A percentile compares a stretch with the other conserved stretches of the same genome.
Conservation (phyloP, 805 yeast species). For the Ogataea philodendri region DNA sequence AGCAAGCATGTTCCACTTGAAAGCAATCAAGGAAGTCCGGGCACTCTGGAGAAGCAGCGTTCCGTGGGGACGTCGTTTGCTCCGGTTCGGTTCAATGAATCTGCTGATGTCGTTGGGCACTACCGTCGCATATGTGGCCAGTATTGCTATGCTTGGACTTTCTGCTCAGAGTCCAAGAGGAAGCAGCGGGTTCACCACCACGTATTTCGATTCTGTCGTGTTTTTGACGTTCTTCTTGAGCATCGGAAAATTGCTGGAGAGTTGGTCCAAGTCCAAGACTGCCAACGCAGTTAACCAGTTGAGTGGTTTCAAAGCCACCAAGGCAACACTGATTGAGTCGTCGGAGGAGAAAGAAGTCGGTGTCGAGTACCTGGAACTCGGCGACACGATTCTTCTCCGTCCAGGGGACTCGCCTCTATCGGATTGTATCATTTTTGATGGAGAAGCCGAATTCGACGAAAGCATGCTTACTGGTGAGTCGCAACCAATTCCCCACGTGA, state of each 20-base stretch:
- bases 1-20: slow-evolving; percentile 68
- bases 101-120: slow-evolving; percentile 72
- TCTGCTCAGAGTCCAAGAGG: slow-evolving; percentile 36
- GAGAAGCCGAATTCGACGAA: slow-evolving; percentile 53
- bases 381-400: slow-evolving; percentile 46
- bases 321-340: slow-evolving; percentile 44
- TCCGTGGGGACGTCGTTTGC: slow-evolving; percentile 52
- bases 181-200: slow-evolving; percentile 50
- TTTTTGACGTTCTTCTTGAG: slow-evolving; percentile 69
- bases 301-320: slow-evolving; percentile 47
- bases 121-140: slow-evolving; percentile 65
- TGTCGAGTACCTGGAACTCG: slow-evolving; percentile 48
- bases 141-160: slow-evolving; percentile 53
- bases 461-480: slow-evolving; percentile 65
- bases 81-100: slow-evolving; percentile 78
- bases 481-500: slow-evolving; percentile 50
- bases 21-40: slow-evolving; percentile 58
- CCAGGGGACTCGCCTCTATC: slow-evolving; percentile 62
- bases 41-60: slow-evolving; percentile 57
- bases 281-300: slow-evolving; percentile 60
- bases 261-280: slow-evolving; percentile 63
- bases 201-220: slow-evolving; percentile 78
- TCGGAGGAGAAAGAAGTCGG: slow-evolving; percentile 30
- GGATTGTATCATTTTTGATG: slow-evolving; percentile 51
- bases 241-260: slow-evolving; percentile 67